phyloP scores from a whole-genome alignment of 768 basidiomycete genomes.

The Fomitopsis serialis region DNA sequence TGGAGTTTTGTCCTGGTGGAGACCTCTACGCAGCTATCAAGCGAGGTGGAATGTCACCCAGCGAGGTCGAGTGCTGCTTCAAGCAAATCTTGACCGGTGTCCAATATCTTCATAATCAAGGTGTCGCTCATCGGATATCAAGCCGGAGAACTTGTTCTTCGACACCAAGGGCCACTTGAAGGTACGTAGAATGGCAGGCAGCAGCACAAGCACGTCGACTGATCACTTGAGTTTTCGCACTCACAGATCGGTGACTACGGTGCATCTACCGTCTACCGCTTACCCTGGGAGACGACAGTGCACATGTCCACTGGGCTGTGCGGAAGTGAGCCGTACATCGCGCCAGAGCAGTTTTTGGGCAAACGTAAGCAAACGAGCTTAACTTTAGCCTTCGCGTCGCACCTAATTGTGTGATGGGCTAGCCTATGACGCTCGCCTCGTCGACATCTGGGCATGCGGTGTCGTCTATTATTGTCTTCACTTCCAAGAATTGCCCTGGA shows the following conservation, averaged over 20 bases:
- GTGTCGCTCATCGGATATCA: slow-evolving; percentile 98
- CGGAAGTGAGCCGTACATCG: slow-evolving; percentile 98
- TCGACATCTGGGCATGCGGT: slow-evolving; percentile 97
- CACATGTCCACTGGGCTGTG: slow-evolving; percentile 97
- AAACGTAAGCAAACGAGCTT: slow-evolving; percentile 72
- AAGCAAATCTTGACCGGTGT: slow-evolving; percentile 91
- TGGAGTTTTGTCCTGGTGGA: slow-evolving; percentile 99
- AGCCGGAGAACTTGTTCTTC: slow-evolving; percentile 96
- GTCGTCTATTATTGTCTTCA: slow-evolving; percentile 98
- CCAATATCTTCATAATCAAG: slow-evolving; percentile 89
- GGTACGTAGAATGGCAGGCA: slow-evolving; percentile 42
- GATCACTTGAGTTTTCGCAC: too few relatives aligned
- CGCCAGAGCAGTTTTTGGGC: slow-evolving; percentile 93
- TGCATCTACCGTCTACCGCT: slow-evolving; percentile 96
- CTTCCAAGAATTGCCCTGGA: slow-evolving; percentile 98
- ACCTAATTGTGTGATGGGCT: slow-evolving; percentile 29
- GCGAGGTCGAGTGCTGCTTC: slow-evolving; percentile 96
- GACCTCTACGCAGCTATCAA: slow-evolving; percentile 99
- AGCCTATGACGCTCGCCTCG: slow-evolving; percentile 97
- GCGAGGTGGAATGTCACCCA: slow-evolving; percentile 87
- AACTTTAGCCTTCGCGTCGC: slow-evolving; percentile 28
- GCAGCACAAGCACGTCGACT: too few relatives aligned
- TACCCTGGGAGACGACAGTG: slow-evolving; percentile 96
- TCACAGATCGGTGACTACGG: slow-evolving; percentile 94
- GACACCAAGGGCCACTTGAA: slow-evolving; percentile 90